phyloP scores from a whole-genome alignment of 2,329 filamentous ascomycete genomes.

The Cryphonectria nitschkei region DNA sequence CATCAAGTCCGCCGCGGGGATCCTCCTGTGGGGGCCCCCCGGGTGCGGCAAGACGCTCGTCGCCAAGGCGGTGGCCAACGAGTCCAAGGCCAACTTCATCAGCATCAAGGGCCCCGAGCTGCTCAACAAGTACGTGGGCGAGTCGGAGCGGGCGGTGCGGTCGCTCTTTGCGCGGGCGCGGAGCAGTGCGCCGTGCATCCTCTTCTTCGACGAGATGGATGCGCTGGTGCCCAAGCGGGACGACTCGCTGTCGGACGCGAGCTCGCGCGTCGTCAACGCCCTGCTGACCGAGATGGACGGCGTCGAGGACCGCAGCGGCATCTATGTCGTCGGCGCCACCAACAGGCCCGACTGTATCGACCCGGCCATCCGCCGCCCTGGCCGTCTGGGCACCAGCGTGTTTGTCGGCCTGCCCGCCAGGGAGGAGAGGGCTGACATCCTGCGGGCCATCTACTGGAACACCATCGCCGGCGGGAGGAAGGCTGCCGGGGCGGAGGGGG shows the following conservation, averaged over 20 bases:
- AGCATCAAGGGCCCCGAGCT: conserved; percentile 95
- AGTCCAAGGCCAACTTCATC: conserved; percentile 96
- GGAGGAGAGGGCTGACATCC: conserved; percentile 79
- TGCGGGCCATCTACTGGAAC: conserved; percentile 67
- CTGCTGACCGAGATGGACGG: conserved; percentile 94
- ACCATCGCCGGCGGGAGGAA: conserved; percentile 53
- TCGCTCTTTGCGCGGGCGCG: conserved; percentile 90
- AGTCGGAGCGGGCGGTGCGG: conserved; percentile 89
- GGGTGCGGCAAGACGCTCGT: conserved; percentile 97
- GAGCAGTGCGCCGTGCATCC: conserved; percentile 85
- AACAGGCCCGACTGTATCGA: conserved; percentile 98
- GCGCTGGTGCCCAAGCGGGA: conserved; percentile 86
- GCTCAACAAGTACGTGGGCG: conserved; percentile 96
- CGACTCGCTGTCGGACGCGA: conserved; percentile 73
- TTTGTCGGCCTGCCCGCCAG: conserved; percentile 85
- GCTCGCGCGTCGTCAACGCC: conserved; percentile 89
- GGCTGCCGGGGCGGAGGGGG: conserved; percentile 23
- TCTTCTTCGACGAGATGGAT: conserved; percentile 98
- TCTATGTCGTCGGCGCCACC: conserved; percentile 93
- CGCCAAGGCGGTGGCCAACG: conserved; percentile 94
- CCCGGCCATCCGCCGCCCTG: conserved; percentile 89
- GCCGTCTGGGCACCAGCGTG: conserved; percentile 83
- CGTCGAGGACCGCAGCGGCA: conserved; percentile 75
- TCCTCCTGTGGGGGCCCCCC: conserved; percentile 94
- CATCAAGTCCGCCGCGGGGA: conserved; percentile 80